phyloP scores from a whole-genome alignment of 2,329 filamentous ascomycete species.

The Phialophora verrucosa region DNA sequence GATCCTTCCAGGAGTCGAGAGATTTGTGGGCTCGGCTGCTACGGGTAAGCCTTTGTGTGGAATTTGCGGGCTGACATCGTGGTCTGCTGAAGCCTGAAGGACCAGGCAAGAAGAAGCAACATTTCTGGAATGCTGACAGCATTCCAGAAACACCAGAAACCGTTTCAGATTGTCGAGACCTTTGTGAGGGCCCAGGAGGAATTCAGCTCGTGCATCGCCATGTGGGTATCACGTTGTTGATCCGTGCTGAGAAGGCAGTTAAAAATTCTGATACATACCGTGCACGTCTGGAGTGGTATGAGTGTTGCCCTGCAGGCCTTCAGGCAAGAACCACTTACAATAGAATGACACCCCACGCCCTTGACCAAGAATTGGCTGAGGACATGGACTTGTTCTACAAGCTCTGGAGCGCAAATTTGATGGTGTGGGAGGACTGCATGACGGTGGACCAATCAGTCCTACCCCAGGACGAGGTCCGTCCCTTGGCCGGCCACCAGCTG shows the following conservation, averaged over 20 bases:
- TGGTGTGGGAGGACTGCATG: slow-evolving; percentile 26
- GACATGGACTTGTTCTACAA: slow-evolving; percentile 19
- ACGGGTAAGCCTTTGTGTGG: slow-evolving; percentile 9
- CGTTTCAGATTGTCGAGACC: background rate
- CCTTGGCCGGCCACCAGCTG: slow-evolving; percentile 14
- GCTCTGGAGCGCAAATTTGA: slow-evolving; percentile 26
- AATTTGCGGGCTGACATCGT: slow-evolving; percentile 31
- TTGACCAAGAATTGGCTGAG: slow-evolving; percentile 16
- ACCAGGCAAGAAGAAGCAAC: background rate
- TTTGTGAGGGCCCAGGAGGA: slow-evolving; percentile 3
- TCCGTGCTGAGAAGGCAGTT: slow-evolving; percentile 1
- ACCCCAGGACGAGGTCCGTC: slow-evolving; percentile 9
- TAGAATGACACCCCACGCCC: slow-evolving; percentile 29
- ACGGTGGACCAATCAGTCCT: slow-evolving; percentile 14
- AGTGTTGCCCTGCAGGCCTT: background rate
- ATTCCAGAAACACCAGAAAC: slow-evolving; percentile 16
- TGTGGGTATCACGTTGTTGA: background rate
- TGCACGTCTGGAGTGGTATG: background rate
- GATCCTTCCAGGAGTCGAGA: slow-evolving; percentile 21
- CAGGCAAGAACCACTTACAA: slow-evolving; percentile 25
- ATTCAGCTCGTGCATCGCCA: slow-evolving; percentile 9
- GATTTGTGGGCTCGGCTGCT: slow-evolving; percentile 19
- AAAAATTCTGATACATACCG: slow-evolving; percentile 5
- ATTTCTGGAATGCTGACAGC: slow-evolving; percentile 8
- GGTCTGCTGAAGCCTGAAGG: background rate